phyloP scores from a whole-genome alignment of 2,329 filamentous ascomycete genomes.

The Tolypocladium ophioglossoides region DNA sequence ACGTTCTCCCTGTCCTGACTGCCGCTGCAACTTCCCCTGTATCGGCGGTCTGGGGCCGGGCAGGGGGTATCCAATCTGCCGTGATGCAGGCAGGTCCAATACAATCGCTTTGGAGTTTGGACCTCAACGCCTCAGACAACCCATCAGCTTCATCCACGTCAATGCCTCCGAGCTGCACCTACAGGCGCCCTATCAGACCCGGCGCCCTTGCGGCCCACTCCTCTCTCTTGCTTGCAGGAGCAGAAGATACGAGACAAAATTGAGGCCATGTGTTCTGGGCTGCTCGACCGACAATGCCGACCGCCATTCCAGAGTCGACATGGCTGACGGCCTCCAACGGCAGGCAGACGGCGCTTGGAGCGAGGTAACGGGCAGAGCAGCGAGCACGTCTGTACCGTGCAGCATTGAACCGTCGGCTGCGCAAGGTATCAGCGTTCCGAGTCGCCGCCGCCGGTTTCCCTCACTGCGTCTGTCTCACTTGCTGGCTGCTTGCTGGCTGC shows the following conservation, averaged over 20 bases:
- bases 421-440: neutral
- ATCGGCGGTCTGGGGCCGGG: too few relatives aligned
- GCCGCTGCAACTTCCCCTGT: too few relatives aligned
- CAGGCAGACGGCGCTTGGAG: neutral
- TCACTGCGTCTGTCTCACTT: neutral
- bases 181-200: neutral
- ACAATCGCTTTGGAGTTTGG: neutral
- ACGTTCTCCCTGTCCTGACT: too few relatives aligned
- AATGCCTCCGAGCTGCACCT: neutral
- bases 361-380: neutral
- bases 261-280: neutral
- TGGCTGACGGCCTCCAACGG: neutral
- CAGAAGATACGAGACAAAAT: neutral
- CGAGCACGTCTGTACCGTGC: neutral
- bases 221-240: neutral
- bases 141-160: neutral
- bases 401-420: neutral
- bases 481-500: neutral
- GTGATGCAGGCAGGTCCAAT: neutral
- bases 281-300: neutral
- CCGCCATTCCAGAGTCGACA: neutral
- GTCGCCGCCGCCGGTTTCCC: neutral
- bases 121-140: neutral
- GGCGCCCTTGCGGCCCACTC: neutral
- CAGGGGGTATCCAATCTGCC: too few relatives aligned